Percentiles rank a stretch among this genome's conserved stretches.
Conservation (phyloP, 108 stramenopile species). For the Aurantiochytrium sp. region DNA sequence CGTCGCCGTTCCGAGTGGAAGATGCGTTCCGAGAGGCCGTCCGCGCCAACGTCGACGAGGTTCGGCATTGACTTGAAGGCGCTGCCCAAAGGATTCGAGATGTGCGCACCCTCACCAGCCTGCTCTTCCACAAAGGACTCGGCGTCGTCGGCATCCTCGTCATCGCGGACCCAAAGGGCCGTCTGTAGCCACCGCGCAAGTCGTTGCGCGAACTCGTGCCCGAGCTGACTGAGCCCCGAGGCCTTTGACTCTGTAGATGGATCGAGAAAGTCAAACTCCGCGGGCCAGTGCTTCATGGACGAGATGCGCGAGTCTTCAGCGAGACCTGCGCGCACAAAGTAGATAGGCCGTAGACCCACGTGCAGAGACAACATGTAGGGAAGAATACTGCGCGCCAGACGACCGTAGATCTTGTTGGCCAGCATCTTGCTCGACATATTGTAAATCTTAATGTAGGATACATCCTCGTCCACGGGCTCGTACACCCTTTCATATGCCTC, state of each 20-base stretch:
- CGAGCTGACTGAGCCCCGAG: background rate
- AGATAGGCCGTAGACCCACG: conserved; percentile 8
- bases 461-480: conserved; percentile 16
- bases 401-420: background rate
- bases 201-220: background rate
- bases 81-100: background rate
- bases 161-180: background rate
- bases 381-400: background rate
- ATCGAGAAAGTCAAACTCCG: conserved; percentile 12
- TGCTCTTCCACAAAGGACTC: background rate
- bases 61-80: background rate
- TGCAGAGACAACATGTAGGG: conserved; percentile 21
- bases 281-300: background rate
- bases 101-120: background rate
- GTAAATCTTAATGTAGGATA: conserved; percentile 23
- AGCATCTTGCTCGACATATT: conserved; percentile 7
- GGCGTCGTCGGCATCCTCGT: background rate
- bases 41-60: background rate
- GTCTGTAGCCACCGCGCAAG: background rate
- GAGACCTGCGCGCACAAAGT: conserved; percentile 8
- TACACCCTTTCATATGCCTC: background rate
- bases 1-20: background rate
- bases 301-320: background rate
- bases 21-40: background rate
- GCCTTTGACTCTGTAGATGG: conserved; percentile 17